These are phyloP conservation scores for Strigomonas oncopelti DNA, from an alignment of 208 protist genomes.

Conservation along the genomic window DNA sequence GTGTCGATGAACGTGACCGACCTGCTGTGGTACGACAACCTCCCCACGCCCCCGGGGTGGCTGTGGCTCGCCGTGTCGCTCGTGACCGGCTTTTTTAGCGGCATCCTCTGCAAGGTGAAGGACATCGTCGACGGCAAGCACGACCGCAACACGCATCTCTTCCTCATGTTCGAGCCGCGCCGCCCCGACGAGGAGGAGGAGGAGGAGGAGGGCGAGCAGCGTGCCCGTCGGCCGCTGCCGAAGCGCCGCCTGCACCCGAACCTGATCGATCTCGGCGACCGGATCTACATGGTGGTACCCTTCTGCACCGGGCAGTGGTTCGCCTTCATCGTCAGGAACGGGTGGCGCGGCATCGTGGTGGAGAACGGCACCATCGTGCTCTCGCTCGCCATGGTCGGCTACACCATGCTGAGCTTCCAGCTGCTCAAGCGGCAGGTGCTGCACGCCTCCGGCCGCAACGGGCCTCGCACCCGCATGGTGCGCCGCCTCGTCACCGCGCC, in stretches of 20 bases:
- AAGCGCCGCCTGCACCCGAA: constrained; percentile 33
- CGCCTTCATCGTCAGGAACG: constrained; percentile 70
- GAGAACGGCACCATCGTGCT: constrained; percentile 76
- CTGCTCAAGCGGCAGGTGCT: constrained; percentile 57
- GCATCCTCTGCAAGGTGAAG: constrained; percentile 78
- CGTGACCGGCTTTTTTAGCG: constrained; percentile 65
- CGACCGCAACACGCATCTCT: constrained; percentile 28
- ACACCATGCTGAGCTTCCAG: constrained; percentile 76
- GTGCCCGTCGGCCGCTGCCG: neutral
- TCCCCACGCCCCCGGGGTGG: constrained; percentile 19
- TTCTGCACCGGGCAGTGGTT: constrained; percentile 87
- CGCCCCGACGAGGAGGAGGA: constrained; percentile 1
- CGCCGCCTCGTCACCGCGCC: constrained; percentile 11
- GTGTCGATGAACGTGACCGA: neutral
- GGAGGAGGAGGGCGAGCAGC: neutral
- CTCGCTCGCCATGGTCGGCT: constrained; percentile 72
- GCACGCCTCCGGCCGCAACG: constrained; percentile 23
- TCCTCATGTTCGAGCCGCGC: constrained; percentile 25
- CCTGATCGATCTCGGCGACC: constrained; percentile 49
- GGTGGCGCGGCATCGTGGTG: constrained; percentile 70
- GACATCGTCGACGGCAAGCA: constrained; percentile 71
- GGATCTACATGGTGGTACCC: constrained; percentile 80
- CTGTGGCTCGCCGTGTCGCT: constrained; percentile 76
- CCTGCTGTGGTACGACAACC: constrained; percentile 2
- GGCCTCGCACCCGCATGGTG: constrained; percentile 19